phyloP scores from a whole-genome alignment of 306 rosid species.

The Adenanthera pavonina region DNA sequence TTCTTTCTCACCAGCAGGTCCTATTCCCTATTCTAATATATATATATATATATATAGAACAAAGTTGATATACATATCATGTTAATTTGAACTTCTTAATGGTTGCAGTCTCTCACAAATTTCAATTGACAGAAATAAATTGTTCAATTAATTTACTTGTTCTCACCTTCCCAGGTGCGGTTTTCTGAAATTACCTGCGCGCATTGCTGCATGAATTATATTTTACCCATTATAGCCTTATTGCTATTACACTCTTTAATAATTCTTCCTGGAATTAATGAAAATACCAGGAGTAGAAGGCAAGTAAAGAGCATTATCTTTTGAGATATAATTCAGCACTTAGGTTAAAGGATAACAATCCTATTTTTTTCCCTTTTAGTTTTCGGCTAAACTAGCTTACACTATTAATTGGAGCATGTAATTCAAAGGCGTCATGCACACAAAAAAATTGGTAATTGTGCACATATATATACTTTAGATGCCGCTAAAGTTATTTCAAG shows the following conservation, averaged over 20 bases:
- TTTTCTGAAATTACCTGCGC: conserved; percentile 29
- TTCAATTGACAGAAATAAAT: too few species aligned
- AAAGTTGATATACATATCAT: too few species aligned
- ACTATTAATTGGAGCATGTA: conserved; percentile 4
- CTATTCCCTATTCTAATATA: too few species aligned
- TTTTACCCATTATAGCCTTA: conserved; percentile 32
- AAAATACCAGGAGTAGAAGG: conserved; percentile 89
- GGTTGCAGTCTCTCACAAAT: too few species aligned
- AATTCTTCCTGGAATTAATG: conserved; percentile 92
- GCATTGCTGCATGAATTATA: conserved; percentile 11
- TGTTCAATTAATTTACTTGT: too few species aligned
- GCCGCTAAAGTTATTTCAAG: neutral
- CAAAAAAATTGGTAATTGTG: neutral
- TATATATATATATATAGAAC: too few species aligned
- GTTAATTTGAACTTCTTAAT: too few species aligned
- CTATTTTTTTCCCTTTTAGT: conserved; percentile 31
- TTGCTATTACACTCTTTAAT: conserved; percentile 43
- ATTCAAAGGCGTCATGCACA: conserved; percentile 4
- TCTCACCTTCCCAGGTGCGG: conserved; percentile 18
- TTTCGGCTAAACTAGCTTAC: neutral
- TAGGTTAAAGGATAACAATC: conserved; percentile 65
- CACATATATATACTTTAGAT: neutral
- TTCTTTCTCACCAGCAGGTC: too few species aligned
- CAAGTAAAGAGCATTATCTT: conserved; percentile 90
- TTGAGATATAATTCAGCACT: conserved; percentile 76